phyloP scores from a whole-genome alignment of 2,329 filamentous ascomycete species.

The Biscogniauxia sp. region DNA sequence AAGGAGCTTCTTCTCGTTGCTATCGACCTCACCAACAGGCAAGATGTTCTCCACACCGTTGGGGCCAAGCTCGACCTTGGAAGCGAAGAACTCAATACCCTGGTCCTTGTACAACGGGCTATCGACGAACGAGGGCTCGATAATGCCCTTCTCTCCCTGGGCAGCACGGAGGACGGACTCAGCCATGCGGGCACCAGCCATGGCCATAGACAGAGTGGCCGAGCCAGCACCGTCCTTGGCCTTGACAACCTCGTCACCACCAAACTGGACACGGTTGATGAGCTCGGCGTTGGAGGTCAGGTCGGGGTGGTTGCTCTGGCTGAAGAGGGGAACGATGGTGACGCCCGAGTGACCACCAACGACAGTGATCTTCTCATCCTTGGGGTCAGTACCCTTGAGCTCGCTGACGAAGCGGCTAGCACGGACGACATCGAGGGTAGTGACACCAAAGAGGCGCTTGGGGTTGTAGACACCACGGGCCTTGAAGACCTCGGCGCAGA shows the following conservation, averaged over 20 bases:
- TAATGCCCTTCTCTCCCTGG: conserved; percentile 89
- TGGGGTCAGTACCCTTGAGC: conserved; percentile 86
- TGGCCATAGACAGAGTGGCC: conserved; percentile 97
- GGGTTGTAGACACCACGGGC: conserved; percentile 94
- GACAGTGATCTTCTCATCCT: conserved; percentile 91
- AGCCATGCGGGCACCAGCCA: conserved; percentile 81
- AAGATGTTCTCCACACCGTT: conserved; percentile 94
- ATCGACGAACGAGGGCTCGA: conserved; percentile 97
- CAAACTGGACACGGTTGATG: conserved; percentile 95
- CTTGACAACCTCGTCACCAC: conserved; percentile 98
- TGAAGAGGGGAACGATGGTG: conserved; percentile 97
- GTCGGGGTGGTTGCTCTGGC: conserved; percentile 83
- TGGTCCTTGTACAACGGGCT: conserved; percentile 98
- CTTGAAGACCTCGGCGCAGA: conserved; percentile 97
- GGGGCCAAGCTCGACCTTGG: conserved; percentile 91
- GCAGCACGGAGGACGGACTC: conserved; percentile 91
- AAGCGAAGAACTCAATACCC: conserved; percentile 96
- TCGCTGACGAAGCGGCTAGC: conserved; percentile 97
- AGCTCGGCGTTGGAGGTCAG: conserved; percentile 77
- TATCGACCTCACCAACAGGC: conserved; percentile 79
- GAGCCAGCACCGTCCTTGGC: conserved; percentile 98
- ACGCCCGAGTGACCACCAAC: conserved; percentile 96
- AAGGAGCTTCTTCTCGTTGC: conserved; percentile 84
- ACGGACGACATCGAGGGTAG: conserved; percentile 97
- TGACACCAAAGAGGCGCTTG: conserved; percentile 98